Base-by-base conservation (phyloP, 2,329 filamentous ascomycete species). In the Coleophoma eucalyptorum region DNA sequence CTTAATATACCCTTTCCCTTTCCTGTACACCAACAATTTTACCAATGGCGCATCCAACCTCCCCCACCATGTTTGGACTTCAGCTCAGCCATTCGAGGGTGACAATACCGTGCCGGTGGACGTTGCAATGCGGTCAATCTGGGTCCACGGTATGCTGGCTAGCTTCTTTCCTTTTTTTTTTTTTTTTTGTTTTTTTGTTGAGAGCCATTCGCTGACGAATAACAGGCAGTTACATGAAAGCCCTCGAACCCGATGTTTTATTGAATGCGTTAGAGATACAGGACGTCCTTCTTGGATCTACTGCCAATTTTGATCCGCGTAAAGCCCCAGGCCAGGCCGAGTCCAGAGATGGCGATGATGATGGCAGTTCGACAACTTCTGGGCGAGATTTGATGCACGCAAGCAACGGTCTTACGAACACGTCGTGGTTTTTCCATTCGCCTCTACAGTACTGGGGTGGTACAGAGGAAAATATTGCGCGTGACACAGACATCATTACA, bases 1-100 rank as follows among this genome's bases (percentile, higher is more conserved):
- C 48, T 78, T 91, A 49, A 80, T 86, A 54, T 92, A 90, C 62
- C 87, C 87, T 7, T 84, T 89, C 48, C 79, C 88, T 18, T 90
- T 90, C 63, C 79, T 92, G 46, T 87, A 87, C 67, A 84, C 83
- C 1, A 84, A 81, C 62, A 84, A 88, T 66, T 85, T 87, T 57
- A 82, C 82, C 59, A 86, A 83, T 62, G 84, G 85, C 57, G 81
- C 84, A 20, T 86, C 86, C 48, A 87, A 84, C 55, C 73, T 91
- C 7, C 88, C 89, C 31, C 84, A 86, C 62, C 86, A 92, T 78
- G 87, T 89, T 58, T 93, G 89, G 89, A 91, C 88, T 21, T 85
- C 85, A 35, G 86, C 86, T 5, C 80, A 83, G 53, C 81, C 84
- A 26, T 72, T 88, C 49, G 70, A 78, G 34, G 78, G 79, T 44